Evolutionary conservation across 2,329 filamentous ascomycete species (phyloP).

Genomic region (Sarocladium kiliense): DNA sequence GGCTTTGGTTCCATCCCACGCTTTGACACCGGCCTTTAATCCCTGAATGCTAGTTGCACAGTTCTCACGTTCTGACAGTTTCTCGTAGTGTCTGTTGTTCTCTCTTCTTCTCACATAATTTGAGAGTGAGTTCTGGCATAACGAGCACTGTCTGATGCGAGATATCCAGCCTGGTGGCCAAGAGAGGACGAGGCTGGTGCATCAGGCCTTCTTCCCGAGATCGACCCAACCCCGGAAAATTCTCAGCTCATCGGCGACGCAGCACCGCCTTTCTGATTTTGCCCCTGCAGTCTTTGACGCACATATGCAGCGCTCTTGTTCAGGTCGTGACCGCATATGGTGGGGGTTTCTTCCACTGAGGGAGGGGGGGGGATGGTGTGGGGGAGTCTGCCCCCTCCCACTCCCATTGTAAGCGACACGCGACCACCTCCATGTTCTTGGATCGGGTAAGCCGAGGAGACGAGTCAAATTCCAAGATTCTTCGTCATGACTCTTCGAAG

Average conservation of each 20-base stretch:
- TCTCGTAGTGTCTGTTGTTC: too few species aligned
- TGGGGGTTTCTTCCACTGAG: not conserved
- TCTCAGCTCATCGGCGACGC: not conserved
- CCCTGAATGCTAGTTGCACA: too few species aligned
- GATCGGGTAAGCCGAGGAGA: not conserved
- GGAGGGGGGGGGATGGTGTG: not conserved
- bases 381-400: not conserved
- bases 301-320: not conserved
- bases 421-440: not conserved
- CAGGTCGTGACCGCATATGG: not conserved
- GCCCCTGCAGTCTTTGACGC: conserved; percentile 2
- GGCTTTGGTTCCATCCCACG: not conserved
- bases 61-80: too few species aligned
- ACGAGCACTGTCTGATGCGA: too few species aligned
- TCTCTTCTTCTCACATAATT: too few species aligned
- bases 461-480: not conserved
- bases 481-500: not conserved
- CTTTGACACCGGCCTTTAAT: too few species aligned
- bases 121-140: too few species aligned
- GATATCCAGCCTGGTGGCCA: not conserved
- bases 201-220: not conserved
- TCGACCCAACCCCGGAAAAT: not conserved
- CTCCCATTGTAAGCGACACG: not conserved
- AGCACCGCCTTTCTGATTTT: not conserved
- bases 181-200: not conserved